Percentiles rank a stretch among this genome's conserved stretches.
Conservation (phyloP, 148 eudicot species). For the Rhododendron vialii region DNA sequence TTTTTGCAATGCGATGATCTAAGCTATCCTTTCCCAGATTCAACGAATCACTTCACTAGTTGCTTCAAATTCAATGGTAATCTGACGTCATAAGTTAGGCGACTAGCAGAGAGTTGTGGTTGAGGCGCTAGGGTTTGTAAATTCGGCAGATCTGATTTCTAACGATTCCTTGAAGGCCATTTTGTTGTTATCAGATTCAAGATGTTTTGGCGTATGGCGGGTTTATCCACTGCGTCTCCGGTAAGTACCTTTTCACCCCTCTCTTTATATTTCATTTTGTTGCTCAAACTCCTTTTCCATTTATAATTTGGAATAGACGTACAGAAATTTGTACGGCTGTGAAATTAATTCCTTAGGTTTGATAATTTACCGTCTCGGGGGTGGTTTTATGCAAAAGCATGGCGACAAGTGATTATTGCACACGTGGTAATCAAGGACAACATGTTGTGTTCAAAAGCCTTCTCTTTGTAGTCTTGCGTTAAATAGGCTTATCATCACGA, state of each 20-base stretch:
- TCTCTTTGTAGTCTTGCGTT: neutral
- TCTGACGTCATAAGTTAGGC: neutral
- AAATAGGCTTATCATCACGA: neutral
- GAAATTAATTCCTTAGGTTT: neutral
- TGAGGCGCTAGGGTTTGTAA: conserved; percentile 4
- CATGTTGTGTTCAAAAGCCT: neutral
- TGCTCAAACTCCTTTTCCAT: neutral
- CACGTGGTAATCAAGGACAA: neutral
- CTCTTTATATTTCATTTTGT: neutral
- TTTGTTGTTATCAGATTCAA: conserved; percentile 19
- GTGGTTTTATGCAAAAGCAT: neutral
- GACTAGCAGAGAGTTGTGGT: neutral
- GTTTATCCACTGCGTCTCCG: conserved; percentile 89
- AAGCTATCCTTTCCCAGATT: neutral
- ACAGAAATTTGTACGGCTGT: neutral
- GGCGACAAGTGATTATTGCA: neutral
- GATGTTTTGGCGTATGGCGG: conserved; percentile 98
- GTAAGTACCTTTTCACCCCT: conserved; percentile 28
- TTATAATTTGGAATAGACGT: neutral
- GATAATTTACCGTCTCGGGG: neutral
- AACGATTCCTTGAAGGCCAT: conserved; percentile 8
- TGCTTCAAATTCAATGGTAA: neutral
- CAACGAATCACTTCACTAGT: neutral
- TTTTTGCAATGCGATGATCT: neutral
- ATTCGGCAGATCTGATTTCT: conserved; percentile 31